A percentile compares a stretch with the other conserved stretches of the same genome.
These are phyloP conservation scores for Eucalyptus curtisii DNA, from an alignment of 345 rosid genomes.

Conservation along the genomic window DNA sequence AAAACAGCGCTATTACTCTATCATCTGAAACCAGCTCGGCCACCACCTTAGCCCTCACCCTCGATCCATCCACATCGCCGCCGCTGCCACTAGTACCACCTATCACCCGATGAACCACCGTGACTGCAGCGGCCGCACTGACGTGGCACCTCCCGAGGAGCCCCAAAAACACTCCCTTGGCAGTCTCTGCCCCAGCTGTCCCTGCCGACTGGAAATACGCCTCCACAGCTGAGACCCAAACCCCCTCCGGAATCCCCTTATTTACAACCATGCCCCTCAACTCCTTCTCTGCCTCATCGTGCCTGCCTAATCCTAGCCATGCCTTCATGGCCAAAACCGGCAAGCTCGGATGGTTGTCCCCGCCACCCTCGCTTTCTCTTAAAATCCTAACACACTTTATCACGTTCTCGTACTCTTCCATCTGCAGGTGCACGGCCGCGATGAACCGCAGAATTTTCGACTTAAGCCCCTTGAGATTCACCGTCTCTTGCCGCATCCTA, in stretches of 20 bases:
- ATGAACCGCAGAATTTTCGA: conserved; percentile 73
- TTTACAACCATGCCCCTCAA: conserved; percentile 72
- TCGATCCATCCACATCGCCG: conserved; percentile 34
- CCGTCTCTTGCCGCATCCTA: conserved; percentile 40
- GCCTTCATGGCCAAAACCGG: conserved; percentile 99
- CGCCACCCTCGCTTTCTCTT: conserved; percentile 47
- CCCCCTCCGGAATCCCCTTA: conserved; percentile 80
- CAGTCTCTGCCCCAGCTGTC: conserved; percentile 87
- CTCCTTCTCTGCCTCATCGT: conserved; percentile 84
- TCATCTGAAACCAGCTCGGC: conserved; percentile 76
- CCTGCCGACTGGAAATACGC: conserved; percentile 82
- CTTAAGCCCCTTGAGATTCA: conserved; percentile 45
- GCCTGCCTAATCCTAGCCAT: conserved; percentile 78
- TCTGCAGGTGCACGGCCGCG: conserved; percentile 81
- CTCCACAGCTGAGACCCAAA: conserved; percentile 95
- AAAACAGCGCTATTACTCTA: conserved; percentile 71
- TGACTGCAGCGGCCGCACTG: conserved; percentile 73
- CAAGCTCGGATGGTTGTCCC: conserved; percentile 69
- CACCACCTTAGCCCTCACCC: conserved; percentile 58
- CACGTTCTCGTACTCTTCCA: conserved; percentile 78
- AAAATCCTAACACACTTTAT: conserved; percentile 81
- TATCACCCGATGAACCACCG: conserved; percentile 56
- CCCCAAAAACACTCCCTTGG: conserved; percentile 79
- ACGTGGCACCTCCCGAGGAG: conserved; percentile 77
- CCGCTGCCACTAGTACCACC: conserved; percentile 1